Base-by-base conservation (phyloP, 257 asterid genomes). In the Salvia splendens region DNA sequence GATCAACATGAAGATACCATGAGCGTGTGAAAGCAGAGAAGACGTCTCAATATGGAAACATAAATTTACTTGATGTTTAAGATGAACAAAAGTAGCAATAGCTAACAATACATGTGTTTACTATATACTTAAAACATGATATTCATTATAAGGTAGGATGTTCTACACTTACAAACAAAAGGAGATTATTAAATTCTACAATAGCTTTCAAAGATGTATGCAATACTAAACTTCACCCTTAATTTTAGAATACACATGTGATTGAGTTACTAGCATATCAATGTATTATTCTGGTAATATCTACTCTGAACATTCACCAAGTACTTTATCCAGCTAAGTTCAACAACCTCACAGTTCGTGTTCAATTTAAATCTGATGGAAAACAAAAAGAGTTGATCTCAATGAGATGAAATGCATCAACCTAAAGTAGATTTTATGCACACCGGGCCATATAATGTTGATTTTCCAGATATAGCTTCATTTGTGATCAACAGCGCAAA, bases 251-350 rank as follows among this genome's bases (percentile, higher is more conserved):
- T 61, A 65, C 7, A 17, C 20, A 17, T 17, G 20, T 17, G 20
- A 17, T 17, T 17, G 20, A 17, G 20, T 17, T 17, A 17, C 20
- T 8, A 15, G 32, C 8, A 58, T 30, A 15, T 10, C 48, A 43
- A 5, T 24, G 9, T 6, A 15, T 45, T 45, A 43, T 28, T 12
- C 24, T 17, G 24, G 41, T 38, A 64, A 15, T 12, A 49, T 15
- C 35, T 33, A 32, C 10, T 14, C 6, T 33, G 11, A 48, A 48
- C 45, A 41, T 32, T 64, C 46, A 64, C 14, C 5, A 2, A 3
- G 68, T 17, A n/a, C 46, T 64, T 36, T 50, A 50, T 49, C 70
- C 12, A 35, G 70, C 50, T 46, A 46, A 35, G 20, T 30, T 40
- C 33, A 20, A 46, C 30, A 28, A 12, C 9, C 41, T 15, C 33